phyloP scores from a whole-genome alignment of 1,284 basidiomycete genomes.

The Cerrena zonata region DNA sequence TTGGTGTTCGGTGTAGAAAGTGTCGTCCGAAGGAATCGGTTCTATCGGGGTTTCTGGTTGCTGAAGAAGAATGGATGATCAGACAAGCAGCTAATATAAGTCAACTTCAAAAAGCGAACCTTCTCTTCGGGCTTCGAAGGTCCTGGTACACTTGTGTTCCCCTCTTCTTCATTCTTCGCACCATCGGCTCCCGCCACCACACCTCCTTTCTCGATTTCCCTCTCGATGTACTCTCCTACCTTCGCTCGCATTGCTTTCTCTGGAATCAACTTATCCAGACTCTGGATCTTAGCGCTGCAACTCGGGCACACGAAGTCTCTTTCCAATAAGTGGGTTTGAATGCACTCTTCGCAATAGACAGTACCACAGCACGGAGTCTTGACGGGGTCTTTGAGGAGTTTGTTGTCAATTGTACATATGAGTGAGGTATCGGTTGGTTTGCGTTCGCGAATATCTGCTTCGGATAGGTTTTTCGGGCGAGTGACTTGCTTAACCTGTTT shows the following conservation, averaged over 20 bases:
- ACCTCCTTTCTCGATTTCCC: constrained; percentile 78
- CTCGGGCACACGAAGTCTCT: constrained; percentile 88
- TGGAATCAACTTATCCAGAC: constrained; percentile 74
- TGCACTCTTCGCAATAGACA: constrained; percentile 91
- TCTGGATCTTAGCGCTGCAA: constrained; percentile 80
- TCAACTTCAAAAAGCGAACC: constrained; percentile 6
- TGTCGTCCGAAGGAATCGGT: constrained; percentile 42
- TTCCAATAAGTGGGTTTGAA: constrained; percentile 84
- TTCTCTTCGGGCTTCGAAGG: constrained; percentile 11
- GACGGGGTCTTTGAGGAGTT: constrained; percentile 83
- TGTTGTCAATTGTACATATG: constrained; percentile 83
- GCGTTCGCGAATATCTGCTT: constrained; percentile 79
- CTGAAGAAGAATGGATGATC: neutral
- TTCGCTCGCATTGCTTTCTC: constrained; percentile 76
- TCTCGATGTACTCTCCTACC: constrained; percentile 78
- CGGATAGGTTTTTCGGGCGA: constrained; percentile 72
- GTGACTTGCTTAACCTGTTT: constrained; percentile 85
- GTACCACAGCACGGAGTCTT: constrained; percentile 88
- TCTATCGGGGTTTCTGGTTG: neutral
- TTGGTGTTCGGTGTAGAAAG: constrained; percentile 60
- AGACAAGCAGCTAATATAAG: neutral
- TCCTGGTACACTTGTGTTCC: constrained; percentile 7
- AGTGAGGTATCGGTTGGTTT: constrained; percentile 74
- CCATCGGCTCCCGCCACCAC: constrained; percentile 62
- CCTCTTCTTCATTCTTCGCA: constrained; percentile 14